These are phyloP conservation scores for Phytophthora capsici DNA, from an alignment of 352 stramenopile species.

Conservation along the genomic window DNA sequence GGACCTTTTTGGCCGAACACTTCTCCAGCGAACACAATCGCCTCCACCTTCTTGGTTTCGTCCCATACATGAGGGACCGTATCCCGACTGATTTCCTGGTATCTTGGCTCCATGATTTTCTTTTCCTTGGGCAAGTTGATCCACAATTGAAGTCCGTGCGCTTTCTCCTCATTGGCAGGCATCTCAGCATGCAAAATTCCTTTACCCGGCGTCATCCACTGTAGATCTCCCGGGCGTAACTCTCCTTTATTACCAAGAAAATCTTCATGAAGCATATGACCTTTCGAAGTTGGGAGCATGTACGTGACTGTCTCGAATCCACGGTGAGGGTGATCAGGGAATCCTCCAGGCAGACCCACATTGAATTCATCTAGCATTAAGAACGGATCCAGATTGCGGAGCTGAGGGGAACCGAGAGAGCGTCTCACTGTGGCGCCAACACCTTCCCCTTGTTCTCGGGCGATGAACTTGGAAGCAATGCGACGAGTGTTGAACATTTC, in stretches of 20 bases:
- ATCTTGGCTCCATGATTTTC: constrained; percentile 59
- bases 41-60: constrained; percentile 45
- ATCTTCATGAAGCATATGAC: constrained; percentile 89
- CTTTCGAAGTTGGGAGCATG: constrained; percentile 72
- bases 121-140: constrained; percentile 52
- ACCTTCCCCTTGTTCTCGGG: constrained; percentile 59
- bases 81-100: constrained; percentile 59
- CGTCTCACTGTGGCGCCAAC: constrained; percentile 61
- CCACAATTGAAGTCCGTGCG: constrained; percentile 60
- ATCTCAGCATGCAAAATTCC: constrained; percentile 67
- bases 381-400: constrained; percentile 60
- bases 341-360: constrained; percentile 72
- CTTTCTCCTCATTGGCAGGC: constrained; percentile 38
- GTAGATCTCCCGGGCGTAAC: constrained; percentile 52
- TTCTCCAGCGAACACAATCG: constrained; percentile 60
- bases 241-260: constrained; percentile 68
- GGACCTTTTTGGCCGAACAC: constrained; percentile 51
- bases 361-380: constrained; percentile 71
- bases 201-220: constrained; percentile 66
- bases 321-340: constrained; percentile 91
- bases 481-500: constrained; percentile 42
- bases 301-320: constrained; percentile 95
- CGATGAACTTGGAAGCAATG: constrained; percentile 63
- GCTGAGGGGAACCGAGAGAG: constrained; percentile 56
- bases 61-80: constrained; percentile 47